Conservation (phyloP, 176 grass and related monocot species). For the Ampelocalamus luodianensis region DNA sequence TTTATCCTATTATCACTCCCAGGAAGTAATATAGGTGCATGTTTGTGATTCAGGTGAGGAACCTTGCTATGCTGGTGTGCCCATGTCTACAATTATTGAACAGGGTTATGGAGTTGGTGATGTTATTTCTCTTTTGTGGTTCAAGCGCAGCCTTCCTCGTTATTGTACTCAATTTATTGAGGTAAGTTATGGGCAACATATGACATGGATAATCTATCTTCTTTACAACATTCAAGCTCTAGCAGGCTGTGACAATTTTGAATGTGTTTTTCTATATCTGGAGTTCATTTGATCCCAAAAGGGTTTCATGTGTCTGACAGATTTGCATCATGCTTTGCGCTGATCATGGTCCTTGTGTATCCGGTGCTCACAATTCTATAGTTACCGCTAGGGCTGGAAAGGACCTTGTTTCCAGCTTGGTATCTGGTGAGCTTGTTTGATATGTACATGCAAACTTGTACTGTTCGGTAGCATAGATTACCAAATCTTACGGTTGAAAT, state of each 20-base stretch:
- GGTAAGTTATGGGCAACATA: conserved; percentile 50
- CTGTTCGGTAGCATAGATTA: not conserved
- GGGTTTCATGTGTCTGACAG: conserved; percentile 49
- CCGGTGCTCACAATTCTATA: conserved; percentile 97
- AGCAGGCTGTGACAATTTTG: not conserved
- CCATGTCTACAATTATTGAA: conserved; percentile 98
- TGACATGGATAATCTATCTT: conserved; percentile 29
- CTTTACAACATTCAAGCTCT: not conserved
- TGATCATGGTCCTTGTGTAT: conserved; percentile 98
- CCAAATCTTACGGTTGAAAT: not conserved
- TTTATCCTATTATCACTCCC: not conserved
- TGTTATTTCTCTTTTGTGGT: conserved; percentile 99
- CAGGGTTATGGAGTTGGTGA: conserved; percentile 92
- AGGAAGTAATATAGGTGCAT: conserved; percentile 32
- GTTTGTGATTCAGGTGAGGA: conserved; percentile 77
- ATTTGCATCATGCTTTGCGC: conserved; percentile 98
- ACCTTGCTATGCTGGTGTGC: conserved; percentile 97
- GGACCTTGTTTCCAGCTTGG: conserved; percentile 96
- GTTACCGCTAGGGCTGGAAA: conserved; percentile 96
- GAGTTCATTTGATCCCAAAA: conserved; percentile 33
- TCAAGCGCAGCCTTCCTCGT: conserved; percentile 95
- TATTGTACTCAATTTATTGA: conserved; percentile 99
- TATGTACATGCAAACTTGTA: conserved; percentile 20
- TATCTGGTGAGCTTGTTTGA: conserved; percentile 74
- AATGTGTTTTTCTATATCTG: not conserved